Evolutionary conservation across 768 basidiomycete species (phyloP).

Genomic region (Roridomyces roridus): DNA sequence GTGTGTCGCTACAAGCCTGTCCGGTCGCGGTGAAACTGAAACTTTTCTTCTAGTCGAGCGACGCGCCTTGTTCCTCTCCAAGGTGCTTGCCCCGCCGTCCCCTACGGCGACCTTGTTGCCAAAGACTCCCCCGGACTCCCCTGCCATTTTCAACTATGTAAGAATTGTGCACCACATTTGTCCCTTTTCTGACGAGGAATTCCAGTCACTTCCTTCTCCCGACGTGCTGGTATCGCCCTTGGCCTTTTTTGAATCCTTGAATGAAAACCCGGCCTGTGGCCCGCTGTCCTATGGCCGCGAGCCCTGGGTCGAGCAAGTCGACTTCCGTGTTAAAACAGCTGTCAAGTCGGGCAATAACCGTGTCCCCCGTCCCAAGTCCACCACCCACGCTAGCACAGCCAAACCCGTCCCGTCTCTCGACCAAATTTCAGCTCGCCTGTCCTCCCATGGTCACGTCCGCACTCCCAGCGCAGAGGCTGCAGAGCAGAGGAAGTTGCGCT

Average conservation of each 20-base stretch:
- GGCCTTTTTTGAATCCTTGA: conserved; percentile 59
- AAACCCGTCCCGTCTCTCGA: conserved; percentile 70
- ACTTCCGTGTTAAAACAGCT: conserved; percentile 59
- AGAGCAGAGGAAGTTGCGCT: conserved; percentile 22
- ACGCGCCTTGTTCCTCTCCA: conserved; percentile 77
- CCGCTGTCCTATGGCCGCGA: conserved; percentile 33
- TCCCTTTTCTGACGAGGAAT: neutral
- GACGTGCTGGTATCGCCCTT: conserved; percentile 71
- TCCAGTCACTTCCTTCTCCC: conserved; percentile 66
- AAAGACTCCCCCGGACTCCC: conserved; percentile 73
- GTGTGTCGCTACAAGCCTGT: conserved; percentile 46
- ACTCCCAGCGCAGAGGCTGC: conserved; percentile 28
- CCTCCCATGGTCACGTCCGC: conserved; percentile 41
- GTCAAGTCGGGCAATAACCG: conserved; percentile 28
- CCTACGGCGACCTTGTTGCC: conserved; percentile 62
- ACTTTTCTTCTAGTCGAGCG: conserved; percentile 60
- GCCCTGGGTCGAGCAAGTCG: conserved; percentile 72
- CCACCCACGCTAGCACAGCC: conserved; percentile 18
- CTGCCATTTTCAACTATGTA: conserved; percentile 67
- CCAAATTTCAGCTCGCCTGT: conserved; percentile 73
- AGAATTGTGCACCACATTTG: neutral
- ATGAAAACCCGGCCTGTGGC: conserved; percentile 37
- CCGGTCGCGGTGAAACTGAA: conserved; percentile 5
- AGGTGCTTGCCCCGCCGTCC: conserved; percentile 70
- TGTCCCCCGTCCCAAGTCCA: conserved; percentile 8